Evolutionary conservation across 2,329 filamentous ascomycete species (phyloP), one percentile per base, ranked within the genome.

Genomic region (Colletotrichum cereale): DNA sequence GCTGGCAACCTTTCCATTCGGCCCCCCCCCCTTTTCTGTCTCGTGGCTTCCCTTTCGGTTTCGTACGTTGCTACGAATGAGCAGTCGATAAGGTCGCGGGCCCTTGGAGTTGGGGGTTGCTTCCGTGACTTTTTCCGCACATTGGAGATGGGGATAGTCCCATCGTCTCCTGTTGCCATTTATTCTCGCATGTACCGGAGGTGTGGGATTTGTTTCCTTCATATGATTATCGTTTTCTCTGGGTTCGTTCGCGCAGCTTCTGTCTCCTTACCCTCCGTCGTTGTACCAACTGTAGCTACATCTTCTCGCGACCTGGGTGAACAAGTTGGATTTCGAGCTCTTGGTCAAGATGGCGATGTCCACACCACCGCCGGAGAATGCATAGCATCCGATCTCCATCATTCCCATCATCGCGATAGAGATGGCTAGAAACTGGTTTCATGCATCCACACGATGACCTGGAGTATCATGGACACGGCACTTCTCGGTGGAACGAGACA

Each of bases 271-370:
- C 18, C 10, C 24, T 16, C 34, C 10, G 1, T 56, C 21, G n/a
- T 6, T n/a, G 5, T n/a, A 6, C 21, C 0, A 8, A 2, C 1
- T 14, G n/a, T n/a, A n/a, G n/a, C 52, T 12, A 24, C 1, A 11
- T 34, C 31, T 36, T 24, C 8, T 36, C 5, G 2, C 6, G 3
- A 4, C 3, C 12, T 12, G 5, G 5, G 21, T 2, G 21, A 14
- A 12, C 5, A 11, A 14, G 24, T 8, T 5, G 7, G 26, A 10
- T 12, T 29, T 29, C 16, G 48, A 52, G 2, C 31, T 31, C n/a
- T 6, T 31, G 14, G 16, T 8, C 26, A 5, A 31, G 1, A 16
- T 2, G 48, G 14, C 48, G 26, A 31, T 52, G n/a, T 3, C 7
- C 8, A 10, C 26, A 21, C 31, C 26, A 31, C 16, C 18, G 1